Conservation (phyloP, 257 asterid genomes). For the Ophiorrhiza pumila region DNA sequence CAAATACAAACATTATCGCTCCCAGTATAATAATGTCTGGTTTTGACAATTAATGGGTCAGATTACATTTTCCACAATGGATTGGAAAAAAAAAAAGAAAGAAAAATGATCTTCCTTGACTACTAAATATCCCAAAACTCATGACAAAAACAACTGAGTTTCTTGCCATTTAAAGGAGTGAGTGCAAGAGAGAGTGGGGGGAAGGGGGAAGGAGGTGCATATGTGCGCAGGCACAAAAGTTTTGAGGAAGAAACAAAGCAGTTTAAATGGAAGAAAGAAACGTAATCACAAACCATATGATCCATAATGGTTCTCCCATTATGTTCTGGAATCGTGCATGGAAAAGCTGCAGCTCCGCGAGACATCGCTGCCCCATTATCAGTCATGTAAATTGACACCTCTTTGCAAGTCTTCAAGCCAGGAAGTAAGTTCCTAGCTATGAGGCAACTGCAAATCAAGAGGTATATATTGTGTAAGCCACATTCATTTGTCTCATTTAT, state of each 20-base stretch:
- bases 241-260: not conserved
- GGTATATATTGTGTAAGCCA: not conserved
- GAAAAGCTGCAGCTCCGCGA: constrained; percentile 45
- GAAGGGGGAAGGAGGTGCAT: no score
- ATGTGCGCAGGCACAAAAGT: not conserved
- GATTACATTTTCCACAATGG: not conserved
- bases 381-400: constrained; percentile 72
- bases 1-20: not conserved
- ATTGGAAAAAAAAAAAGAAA: not conserved
- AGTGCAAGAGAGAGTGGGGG: not conserved
- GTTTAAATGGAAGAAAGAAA: constrained; percentile 3
- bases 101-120: not conserved
- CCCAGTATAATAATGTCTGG: not conserved
- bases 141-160: not conserved
- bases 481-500: not conserved
- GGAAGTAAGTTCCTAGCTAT: constrained; percentile 90
- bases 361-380: constrained; percentile 50
- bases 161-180: not conserved
- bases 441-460: constrained; percentile 61
- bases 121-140: not conserved
- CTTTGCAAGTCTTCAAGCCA: constrained; percentile 84
- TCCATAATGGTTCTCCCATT: constrained; percentile 51
- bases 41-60: not conserved
- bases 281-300: constrained; percentile 48
- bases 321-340: constrained; percentile 48